Conservation (phyloP, 176 grass and related monocot species). For the Hsuehochloa calcarea region DNA sequence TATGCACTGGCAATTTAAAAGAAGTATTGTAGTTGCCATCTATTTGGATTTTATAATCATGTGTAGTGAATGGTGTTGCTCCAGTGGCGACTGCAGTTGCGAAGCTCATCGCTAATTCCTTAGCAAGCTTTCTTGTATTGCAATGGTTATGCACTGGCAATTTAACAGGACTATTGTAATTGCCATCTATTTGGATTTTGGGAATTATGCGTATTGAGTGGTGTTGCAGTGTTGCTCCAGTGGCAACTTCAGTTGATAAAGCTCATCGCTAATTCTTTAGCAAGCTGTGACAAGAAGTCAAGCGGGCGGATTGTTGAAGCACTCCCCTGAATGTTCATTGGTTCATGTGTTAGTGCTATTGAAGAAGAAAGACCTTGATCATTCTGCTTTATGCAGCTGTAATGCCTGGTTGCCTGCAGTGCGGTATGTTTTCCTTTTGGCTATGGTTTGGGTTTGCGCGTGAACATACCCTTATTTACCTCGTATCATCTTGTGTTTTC, state of each 20-base stretch:
- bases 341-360: not conserved
- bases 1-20: not conserved
- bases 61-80: not conserved
- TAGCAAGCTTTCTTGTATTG: not conserved
- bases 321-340: not conserved
- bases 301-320: not conserved
- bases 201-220: not conserved
- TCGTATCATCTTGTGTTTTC: not conserved
- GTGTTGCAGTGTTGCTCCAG: conserved; percentile 3
- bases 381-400: not conserved
- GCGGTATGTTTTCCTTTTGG: not conserved
- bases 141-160: not conserved
- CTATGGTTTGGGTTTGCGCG: not conserved
- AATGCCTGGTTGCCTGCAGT: not conserved
- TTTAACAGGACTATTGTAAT: not conserved
- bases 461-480: not conserved
- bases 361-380: not conserved
- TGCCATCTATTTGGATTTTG: conserved; percentile 16
- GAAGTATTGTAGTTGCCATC: not conserved
- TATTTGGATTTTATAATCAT: conserved; percentile 23
- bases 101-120: not conserved
- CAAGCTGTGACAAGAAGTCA: not conserved
- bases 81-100: not conserved
- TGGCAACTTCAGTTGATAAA: not conserved
- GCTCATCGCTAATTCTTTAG: not conserved